Conservation (phyloP, 148 eudicot species). For the Bassia scoparia region DNA sequence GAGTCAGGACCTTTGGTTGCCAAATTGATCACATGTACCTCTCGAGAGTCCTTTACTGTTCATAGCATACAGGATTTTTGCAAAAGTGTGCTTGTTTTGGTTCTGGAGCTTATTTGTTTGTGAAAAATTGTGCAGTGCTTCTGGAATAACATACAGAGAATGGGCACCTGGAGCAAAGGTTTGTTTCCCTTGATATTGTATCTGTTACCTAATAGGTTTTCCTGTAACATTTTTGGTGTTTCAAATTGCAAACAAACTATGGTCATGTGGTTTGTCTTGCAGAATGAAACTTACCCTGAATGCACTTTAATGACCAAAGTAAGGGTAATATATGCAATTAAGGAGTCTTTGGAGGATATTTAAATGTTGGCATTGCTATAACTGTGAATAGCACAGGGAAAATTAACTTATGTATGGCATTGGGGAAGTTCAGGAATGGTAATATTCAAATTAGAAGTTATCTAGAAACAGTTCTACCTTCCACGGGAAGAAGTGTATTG, state of each 20-base stretch:
- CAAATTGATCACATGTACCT: neutral
- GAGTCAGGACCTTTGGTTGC: neutral
- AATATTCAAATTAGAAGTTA: no score
- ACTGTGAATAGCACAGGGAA: no score
- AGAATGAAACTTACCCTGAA: constrained; percentile 2
- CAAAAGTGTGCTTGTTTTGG: neutral
- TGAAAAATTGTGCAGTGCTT: constrained; percentile 46
- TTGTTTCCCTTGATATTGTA: constrained; percentile 21
- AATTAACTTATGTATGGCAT: no score
- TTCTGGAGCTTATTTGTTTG: neutral
- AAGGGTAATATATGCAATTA: neutral
- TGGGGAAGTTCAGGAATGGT: no score
- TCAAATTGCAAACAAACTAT: neutral
- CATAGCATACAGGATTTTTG: neutral
- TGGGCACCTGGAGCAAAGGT: constrained; percentile 99
- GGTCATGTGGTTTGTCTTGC: neutral
- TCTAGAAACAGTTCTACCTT: no score
- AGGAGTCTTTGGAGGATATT: neutral
- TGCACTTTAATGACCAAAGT: neutral
- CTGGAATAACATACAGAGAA: constrained; percentile 91
- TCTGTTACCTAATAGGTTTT: neutral
- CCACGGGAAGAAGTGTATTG: no score
- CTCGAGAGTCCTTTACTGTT: neutral
- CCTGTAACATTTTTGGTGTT: neutral
- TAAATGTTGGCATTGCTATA: neutral